Evolutionary conservation across 2,329 filamentous ascomycete genomes (phyloP), one percentile per base, ranked within the genome.

Genomic region (Madurella mycetomatis): DNA sequence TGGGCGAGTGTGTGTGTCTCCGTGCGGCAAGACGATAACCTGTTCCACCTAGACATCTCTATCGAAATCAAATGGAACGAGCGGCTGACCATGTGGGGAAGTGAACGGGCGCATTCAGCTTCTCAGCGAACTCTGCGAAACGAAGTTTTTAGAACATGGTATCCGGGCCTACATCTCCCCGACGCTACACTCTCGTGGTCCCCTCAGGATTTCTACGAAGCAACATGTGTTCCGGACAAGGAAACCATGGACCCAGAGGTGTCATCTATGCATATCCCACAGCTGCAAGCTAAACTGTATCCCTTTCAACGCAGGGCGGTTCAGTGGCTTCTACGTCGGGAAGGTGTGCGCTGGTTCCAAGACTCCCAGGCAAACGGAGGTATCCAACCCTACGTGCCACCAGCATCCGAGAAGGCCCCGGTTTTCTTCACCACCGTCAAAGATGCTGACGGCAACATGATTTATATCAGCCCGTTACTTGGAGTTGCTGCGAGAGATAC

Each of bases 221-320:
- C 82, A 15, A 84, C 87, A 1, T 79, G 84, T 63, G 77, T 85
- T 1, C 84, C 88, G 1, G 59, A 72, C 11, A 72, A 72, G n/a
- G 63, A 71, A 5, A 12, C 18, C 4, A 43, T 53, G n/a, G 73
- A 79, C 49, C 55, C 65, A 15, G 60, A 66, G 3, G 54, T 75
- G 0, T 62, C 66, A 1, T 67, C 70, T 0, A 71, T 82, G 37
- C 39, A 70, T 2, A 66, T 82, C 5, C 70, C 74, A 0, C 70
- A 68, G 25, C 72, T 78, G 48, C 71, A 71, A 43, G 76, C 82
- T 1, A 72, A 70, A 0, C 70, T 91, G 0, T 91, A 84, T 65
- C 87, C 86, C 0, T 92, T 90, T 56, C 88, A 92, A 67, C 81
- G 82, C 52, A 75, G 86, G 55, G 81, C 86, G 1, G 74, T 91